These are phyloP conservation scores for Ceriops zippeliana DNA, from an alignment of 345 rosid species.

Conservation along the genomic window DNA sequence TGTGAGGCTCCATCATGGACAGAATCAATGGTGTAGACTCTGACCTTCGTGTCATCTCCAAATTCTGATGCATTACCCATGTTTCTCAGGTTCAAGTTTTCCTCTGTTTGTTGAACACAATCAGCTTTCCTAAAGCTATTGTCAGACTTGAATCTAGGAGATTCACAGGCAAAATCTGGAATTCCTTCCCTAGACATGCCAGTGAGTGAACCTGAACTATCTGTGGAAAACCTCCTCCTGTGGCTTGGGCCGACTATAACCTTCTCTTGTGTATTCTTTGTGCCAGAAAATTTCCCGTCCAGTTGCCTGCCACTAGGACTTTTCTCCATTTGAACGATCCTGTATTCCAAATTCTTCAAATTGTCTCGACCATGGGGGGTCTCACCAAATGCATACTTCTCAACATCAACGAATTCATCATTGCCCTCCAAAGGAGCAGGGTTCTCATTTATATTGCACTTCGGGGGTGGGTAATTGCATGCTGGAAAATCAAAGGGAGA, in stretches of 20 bases:
- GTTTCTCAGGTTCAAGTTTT: conserved; percentile 33
- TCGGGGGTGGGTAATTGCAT: conserved; percentile 74
- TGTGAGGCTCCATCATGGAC: conserved; percentile 43
- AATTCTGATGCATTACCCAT: conserved; percentile 49
- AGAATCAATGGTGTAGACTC: conserved; percentile 89
- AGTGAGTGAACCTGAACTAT: conserved; percentile 51
- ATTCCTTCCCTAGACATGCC: conserved; percentile 44
- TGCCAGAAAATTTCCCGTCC: conserved; percentile 45
- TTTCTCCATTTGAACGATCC: conserved; percentile 75
- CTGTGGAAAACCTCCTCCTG: conserved; percentile 46
- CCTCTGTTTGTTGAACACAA: conserved; percentile 37
- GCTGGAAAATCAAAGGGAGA: conserved; percentile 43
- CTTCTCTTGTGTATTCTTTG: conserved; percentile 57
- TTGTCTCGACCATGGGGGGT: conserved; percentile 44
- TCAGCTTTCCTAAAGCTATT: conserved; percentile 51
- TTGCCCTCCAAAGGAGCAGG: conserved; percentile 50
- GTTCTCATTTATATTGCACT: conserved; percentile 63
- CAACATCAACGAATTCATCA: conserved; percentile 58
- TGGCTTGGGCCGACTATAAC: conserved; percentile 61
- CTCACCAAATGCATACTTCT: conserved; percentile 70
- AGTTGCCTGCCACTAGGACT: conserved; percentile 44
- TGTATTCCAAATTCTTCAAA: conserved; percentile 66
- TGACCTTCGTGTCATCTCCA: conserved; percentile 68
- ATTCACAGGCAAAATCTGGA: conserved; percentile 43
- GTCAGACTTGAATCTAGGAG: conserved; percentile 45